Evolutionary conservation across 2,329 filamentous ascomycete species (phyloP).

Genomic region (Plectosphaerella plurivora): DNA sequence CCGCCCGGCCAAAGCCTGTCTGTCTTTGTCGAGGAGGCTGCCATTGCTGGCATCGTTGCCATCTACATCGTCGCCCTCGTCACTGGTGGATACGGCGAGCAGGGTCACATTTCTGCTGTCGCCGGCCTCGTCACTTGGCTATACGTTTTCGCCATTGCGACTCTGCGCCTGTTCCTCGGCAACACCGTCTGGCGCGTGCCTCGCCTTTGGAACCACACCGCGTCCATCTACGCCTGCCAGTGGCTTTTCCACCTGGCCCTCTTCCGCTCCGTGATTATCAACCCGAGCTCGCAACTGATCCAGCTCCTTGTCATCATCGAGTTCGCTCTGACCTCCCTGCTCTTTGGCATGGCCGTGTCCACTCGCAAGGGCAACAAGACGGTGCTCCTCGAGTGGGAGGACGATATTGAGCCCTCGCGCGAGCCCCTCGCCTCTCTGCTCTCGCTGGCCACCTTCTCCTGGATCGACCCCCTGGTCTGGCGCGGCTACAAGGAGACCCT

Average conservation of each 20-base stretch:
- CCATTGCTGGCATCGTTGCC: slow-evolving; percentile 66
- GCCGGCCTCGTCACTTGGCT: slow-evolving; percentile 71
- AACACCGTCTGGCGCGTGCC: slow-evolving; percentile 64
- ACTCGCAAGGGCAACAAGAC: slow-evolving; percentile 91
- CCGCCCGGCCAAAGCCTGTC: slow-evolving; percentile 70
- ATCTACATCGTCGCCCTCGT: slow-evolving; percentile 64
- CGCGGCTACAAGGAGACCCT: slow-evolving; percentile 81
- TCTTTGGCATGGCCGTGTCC: slow-evolving; percentile 71
- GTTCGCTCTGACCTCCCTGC: slow-evolving; percentile 69
- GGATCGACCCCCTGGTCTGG: slow-evolving; percentile 88
- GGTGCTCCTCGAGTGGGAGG: slow-evolving; percentile 84
- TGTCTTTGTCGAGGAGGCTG: slow-evolving; percentile 69
- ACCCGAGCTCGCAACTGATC: slow-evolving; percentile 60
- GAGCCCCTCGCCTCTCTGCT: slow-evolving; percentile 87
- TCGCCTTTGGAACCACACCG: slow-evolving; percentile 88
- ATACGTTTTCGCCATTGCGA: slow-evolving; percentile 72
- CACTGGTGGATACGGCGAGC: slow-evolving; percentile 52
- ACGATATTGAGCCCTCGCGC: slow-evolving; percentile 77
- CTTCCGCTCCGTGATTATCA: slow-evolving; percentile 82
- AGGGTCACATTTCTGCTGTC: slow-evolving; percentile 56
- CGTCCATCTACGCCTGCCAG: slow-evolving; percentile 72
- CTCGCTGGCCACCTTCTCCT: slow-evolving; percentile 81
- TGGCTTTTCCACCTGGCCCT: slow-evolving; percentile 74
- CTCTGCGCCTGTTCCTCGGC: slow-evolving; percentile 65
- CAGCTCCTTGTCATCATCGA: slow-evolving; percentile 65